Evolutionary conservation across 2,329 filamentous ascomycete species (phyloP), one percentile per base, ranked within the genome.

Genomic region (Pyrenochaeta sp.): DNA sequence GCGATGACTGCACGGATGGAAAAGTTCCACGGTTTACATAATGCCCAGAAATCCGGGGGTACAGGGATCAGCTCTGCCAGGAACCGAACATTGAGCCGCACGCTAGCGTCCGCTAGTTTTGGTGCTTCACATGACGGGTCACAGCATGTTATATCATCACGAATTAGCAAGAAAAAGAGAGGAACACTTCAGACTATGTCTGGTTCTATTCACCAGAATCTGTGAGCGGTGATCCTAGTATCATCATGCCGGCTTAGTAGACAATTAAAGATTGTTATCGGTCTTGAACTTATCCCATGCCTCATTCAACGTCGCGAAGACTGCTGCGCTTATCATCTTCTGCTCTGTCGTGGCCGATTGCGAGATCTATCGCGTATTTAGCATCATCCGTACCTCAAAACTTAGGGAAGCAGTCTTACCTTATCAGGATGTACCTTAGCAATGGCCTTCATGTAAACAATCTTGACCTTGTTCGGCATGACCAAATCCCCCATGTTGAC

Each of bases 371-470:
- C 13, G 48, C 15, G 13, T 10, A 37, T 34, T 74, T 59, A 73
- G 64, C 50, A 25, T 25, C 13, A 4, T 58, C 8, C 36, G 5
- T 5, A 12, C 36, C 5, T 2, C 4, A 39, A n/a, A 6, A 10
- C 36, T 13, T 39, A 39, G 36, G 36, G 32, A n/a, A 13, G 15
- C 36, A 39, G 15, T 66, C 61, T 78, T 84, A 97, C 95, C 90
- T 99, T 99, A 78, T 99, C 95, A 59, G 95, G 95, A 84, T 99
- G 95, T 68, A 95, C 95, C 84, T 97, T 98, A 10, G 90, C 92
- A 84, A 99, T 98, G 5, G 94, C 95, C 86, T 97, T 97, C 95
- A 99, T 98, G 76, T 99, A 99, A 59, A 91, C 84, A 64, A 99
- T 90, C 86, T 99, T 99, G 77, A 98, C 95, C 83, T 94, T 97